Base-by-base conservation (phyloP, 2,329 filamentous ascomycete genomes). In the Lecanicillium sp. region DNA sequence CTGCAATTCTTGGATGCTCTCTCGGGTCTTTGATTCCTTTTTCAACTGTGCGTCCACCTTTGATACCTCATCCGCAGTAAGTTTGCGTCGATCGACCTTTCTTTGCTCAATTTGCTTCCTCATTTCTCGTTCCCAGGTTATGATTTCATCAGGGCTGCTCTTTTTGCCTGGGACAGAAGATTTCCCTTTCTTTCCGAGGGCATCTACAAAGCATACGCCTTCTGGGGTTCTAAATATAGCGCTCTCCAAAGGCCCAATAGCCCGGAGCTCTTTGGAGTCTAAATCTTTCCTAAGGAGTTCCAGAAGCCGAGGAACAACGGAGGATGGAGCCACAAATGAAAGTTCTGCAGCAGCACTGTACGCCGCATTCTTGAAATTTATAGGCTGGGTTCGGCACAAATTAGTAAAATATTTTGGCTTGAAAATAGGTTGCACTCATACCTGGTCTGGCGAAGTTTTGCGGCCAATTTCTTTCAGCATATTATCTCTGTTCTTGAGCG, bases 81-180 rank as follows among this genome's bases (percentile, higher is more conserved):
- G 76, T 62, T 95, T 98, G 65, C 88, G 90, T 51, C 87, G 79
- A 43, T 85, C 78, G 1, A 90, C 90, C 59, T 90, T 95, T 68
- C 96, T 98, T 55, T 85, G 74, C n/a, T 89, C 88, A 29, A 98
- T 64, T 51, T 95, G 87, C 29, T 78, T 73, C 41, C 89, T 75
- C 7, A 98, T 71, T 47, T 98, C 92, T 57, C 90, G 84, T 60
- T 98, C 92, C 92, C 94, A 98, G 60, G 95, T 95, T 29, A 95
- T 63, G 2, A 87, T 94, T 51, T 98, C 87, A 51, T 95, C 95
- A 56, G 96, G 92, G 58, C 94, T 95, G 35, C 78, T 82, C 52
- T 87, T 95, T 64, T 95, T 96, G 62, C 88, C 83, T 3, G 87
- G 79, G 3, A 83, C 65, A 28, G 71, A 67, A 44, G 76, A 76